Base-by-base conservation (phyloP, 2,329 filamentous ascomycete genomes). In the Pseudogymnoascus sp. region DNA sequence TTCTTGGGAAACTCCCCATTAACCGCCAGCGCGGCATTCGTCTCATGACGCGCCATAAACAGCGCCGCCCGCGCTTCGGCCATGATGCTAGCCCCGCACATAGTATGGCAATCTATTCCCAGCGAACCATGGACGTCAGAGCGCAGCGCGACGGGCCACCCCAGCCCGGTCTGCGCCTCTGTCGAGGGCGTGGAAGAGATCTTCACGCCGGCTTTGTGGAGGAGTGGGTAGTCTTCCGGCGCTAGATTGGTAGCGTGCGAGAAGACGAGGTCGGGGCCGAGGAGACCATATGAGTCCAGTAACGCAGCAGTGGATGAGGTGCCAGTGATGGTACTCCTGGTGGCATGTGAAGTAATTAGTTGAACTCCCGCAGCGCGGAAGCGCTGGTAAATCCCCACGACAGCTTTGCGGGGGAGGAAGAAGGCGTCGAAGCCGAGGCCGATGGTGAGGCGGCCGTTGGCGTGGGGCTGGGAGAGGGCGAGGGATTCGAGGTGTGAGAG, bases 131-230 rank as follows among this genome's bases (percentile, higher is more conserved):
- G 68, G 7, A 3, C 67, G 65, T 35, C 73, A 68, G 16, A 71
- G 50, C 57, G 71, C 62, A 77, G 71, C 36, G 73, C 74, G 2
- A 77, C 70, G 0, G 75, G 73, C 3, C 67, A 58, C 0, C 73
- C 72, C 63, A 73, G 70, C 0, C 72, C 74, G 78, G 80, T 81
- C 63, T 82, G 78, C 8, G 79, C 66, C 65, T 82, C 80, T 0
- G 78, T 78, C n/a, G 75, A 76, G 0, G 79, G 79, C 0, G 80
- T 81, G 14, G 70, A 72, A 2, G 76, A 77, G 14, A 81, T 67
- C 47, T 71, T 70, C 1, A 72, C 73, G 6, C 73, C 70, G 8
- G 72, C 65, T 18, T 69, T 65, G 30, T 69, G 65, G 16, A 80
- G 68, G 1, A 73, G 60, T 7, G 69, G 66, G 1, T 71, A 73